These are phyloP conservation scores for Calonectria hongkongensis DNA, from an alignment of 2,329 filamentous ascomycete genomes.

Conservation along the genomic window DNA sequence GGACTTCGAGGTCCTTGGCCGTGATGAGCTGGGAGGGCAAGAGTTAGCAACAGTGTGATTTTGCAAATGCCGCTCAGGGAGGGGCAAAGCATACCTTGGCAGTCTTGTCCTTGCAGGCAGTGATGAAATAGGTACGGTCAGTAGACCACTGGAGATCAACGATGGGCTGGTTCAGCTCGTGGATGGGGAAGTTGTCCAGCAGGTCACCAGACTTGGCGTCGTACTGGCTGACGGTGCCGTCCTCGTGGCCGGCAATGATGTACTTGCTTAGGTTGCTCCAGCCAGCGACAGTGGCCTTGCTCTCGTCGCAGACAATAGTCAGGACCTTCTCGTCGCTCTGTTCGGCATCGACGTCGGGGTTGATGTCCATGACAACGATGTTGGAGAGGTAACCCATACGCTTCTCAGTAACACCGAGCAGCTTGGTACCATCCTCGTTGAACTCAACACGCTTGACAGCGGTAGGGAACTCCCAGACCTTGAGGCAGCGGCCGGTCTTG, in stretches of 20 bases:
- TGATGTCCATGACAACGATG: constrained; percentile 94
- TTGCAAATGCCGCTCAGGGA: too few relatives aligned
- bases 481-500: constrained; percentile 92
- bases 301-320: constrained; percentile 94
- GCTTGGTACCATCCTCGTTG: constrained; percentile 91
- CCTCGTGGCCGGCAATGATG: constrained; percentile 98
- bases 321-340: constrained; percentile 89
- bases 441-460: constrained; percentile 99
- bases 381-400: constrained; percentile 97
- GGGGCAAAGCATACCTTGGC: constrained; percentile 79
- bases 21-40: constrained; percentile 79
- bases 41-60: constrained; percentile 38
- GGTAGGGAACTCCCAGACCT: constrained; percentile 98
- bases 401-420: constrained; percentile 98
- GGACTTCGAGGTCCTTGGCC: constrained; percentile 88
- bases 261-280: constrained; percentile 97
- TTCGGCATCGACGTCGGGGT: constrained; percentile 85
- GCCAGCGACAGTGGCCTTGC: constrained; percentile 97
- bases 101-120: constrained; percentile 97
- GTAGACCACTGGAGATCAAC: constrained; percentile 96
- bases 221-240: constrained; percentile 92
- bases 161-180: constrained; percentile 89
- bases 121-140: constrained; percentile 99
- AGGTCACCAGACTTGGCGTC: constrained; percentile 94
- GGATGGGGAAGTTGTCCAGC: constrained; percentile 86